Base-by-base conservation (phyloP, 2,329 filamentous ascomycete genomes). In the Fusarium poae region DNA sequence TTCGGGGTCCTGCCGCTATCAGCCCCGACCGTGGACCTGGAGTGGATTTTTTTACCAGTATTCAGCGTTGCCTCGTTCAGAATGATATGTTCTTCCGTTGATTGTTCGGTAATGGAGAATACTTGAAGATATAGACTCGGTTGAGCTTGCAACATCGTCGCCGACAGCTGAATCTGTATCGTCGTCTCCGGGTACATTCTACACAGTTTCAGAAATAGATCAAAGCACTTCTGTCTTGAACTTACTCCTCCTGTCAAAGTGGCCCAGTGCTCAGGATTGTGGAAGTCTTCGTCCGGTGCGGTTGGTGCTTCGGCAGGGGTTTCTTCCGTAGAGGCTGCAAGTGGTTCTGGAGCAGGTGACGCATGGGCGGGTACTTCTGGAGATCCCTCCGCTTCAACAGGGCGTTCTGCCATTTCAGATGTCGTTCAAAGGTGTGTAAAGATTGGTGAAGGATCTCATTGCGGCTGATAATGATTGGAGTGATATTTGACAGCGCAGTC, bases 31-130 rank as follows among this genome's bases (percentile, higher is more conserved):
- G 21, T 35, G 46, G 0, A 20, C 29, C 6, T 11, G 3, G 8
- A 4, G 10, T 2, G 1, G 8, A 2, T 3, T 3, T 2, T 2
- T 18, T 0, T 52, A 74, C 73, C 75, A 76, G 23, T 75, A 77
- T 8, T 75, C 65, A 0, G 66, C 55, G 23, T 58, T 63, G 16
- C 68, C 67, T 34, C 61, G 34, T 30, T 72, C 68, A 7, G 67
- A 57, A n/a, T 74, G 72, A 18, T 72, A 74, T 2, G 72, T 72
- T 12, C 71, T 58, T 4, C 72, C 72, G 1, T 74, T 55, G 1
- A 74, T 71, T 3, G 62, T 68, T 2, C 72, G 56, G n/a, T 72
- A 74, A 2, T 61, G 64, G 2, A 74, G 68, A 3, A 74, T 72
- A 13, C 66, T 73, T 1, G 68, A 70, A 6, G 70, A 60, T 20